Evolutionary conservation across 106 monocot species (phyloP), one percentile per base, ranked within the genome.

Genomic region (Dioscorea zingiberensis): DNA sequence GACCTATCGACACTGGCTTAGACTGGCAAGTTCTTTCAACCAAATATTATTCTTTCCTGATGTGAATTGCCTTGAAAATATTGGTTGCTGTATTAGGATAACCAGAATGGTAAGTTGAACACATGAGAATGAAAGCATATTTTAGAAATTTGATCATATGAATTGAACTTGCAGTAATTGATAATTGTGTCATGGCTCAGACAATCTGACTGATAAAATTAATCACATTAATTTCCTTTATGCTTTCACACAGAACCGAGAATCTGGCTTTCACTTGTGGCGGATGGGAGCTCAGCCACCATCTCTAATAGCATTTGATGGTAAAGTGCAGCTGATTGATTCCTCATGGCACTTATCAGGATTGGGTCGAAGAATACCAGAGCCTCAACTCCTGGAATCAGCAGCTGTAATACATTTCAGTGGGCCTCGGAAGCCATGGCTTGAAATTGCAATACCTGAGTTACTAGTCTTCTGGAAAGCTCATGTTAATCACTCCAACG

Each of bases 401-500:
- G 44, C 82, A 47, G 71, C 81, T 27, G 84, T 88, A 26, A 11
- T 88, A 1, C 88, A 88, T 64, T 88, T 79, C 59, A 81, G 76
- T 25, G 88, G 88, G 21, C 79, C 79, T 13, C 14, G 63, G 29
- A 88, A 88, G 63, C 88, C 88, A 47, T 88, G 88, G 88, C 81
- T 84, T 13, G 79, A 84, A 48, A 76, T 78, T 48, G 81, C 67
- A 0, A 71, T 60, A 48, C 76, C 70, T 8, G 66, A 57, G 47
- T 49, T 83, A 13, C 69, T 67, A 46, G 27, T 55, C 18, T 25
- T 87, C 19, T 87, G 87, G 83, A 58, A 21, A 47, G 51, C 56
- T 63, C 68, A 80, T 27, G 25, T 83, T 24, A 87, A 87, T 69
- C 54, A 57, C 21, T 71, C 83, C 0, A 62, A 77, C 47, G 74